These are phyloP conservation scores for Mycena haematopus DNA, from an alignment of 768 basidiomycete species.

Conservation along the genomic window DNA sequence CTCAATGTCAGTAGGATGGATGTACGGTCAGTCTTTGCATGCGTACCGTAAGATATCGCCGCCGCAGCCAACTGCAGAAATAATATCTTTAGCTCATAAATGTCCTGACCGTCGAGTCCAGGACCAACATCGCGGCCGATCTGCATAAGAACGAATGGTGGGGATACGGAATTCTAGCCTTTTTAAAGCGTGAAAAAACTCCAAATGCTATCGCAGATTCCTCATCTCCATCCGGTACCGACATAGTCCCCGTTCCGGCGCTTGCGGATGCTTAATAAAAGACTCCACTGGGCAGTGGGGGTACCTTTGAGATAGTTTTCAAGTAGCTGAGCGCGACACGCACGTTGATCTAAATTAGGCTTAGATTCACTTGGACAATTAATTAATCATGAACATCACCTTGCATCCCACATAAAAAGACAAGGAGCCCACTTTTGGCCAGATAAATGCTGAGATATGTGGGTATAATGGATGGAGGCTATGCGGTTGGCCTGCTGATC, in stretches of 20 bases:
- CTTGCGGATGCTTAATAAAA: slow-evolving; percentile 6
- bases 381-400: neutral
- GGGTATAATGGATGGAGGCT: neutral
- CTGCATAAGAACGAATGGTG: slow-evolving; percentile 2
- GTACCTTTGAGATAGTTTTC: neutral
- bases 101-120: slow-evolving; percentile 28
- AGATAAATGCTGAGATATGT: neutral
- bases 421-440: neutral
- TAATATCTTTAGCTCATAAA: slow-evolving; percentile 24
- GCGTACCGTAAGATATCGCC: slow-evolving; percentile 25
- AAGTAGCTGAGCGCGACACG: neutral
- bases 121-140: slow-evolving; percentile 24
- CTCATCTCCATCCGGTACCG: slow-evolving; percentile 6
- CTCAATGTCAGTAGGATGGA: neutral
- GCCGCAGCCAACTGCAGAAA: slow-evolving; percentile 11
- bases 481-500: neutral
- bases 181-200: neutral
- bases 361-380: neutral
- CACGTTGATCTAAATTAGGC: neutral
- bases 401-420: neutral
- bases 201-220: neutral
- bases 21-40: neutral
- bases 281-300: neutral
- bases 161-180: neutral
- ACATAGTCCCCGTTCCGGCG: neutral